phyloP scores from a whole-genome alignment of 164 flowering plant genomes.

The Piper betle region DNA sequence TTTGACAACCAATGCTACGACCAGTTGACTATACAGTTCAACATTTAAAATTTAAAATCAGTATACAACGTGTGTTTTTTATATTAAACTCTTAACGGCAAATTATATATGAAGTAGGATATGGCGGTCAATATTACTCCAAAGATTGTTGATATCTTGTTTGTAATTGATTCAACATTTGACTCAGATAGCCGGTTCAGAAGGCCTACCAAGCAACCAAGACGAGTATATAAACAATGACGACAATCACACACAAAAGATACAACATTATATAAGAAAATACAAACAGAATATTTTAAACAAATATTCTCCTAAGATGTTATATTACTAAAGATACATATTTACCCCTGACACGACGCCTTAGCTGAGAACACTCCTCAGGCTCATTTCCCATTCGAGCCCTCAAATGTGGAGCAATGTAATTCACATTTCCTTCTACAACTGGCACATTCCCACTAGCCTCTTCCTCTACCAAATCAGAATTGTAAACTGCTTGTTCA shows the following conservation, averaged over 20 bases:
- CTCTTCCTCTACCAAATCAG: constrained; percentile 14
- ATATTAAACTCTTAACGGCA: neutral
- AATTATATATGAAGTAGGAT: neutral
- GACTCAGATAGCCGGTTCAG: constrained; percentile 78
- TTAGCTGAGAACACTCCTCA: constrained; percentile 48
- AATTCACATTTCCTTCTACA: constrained; percentile 21
- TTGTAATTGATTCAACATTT: constrained; percentile 71
- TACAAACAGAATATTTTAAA: neutral
- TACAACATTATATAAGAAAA: neutral
- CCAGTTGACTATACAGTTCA: constrained; percentile 40
- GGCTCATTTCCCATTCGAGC: constrained; percentile 33
- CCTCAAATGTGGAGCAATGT: constrained; percentile 76
- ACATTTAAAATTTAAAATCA: neutral
- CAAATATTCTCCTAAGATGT: neutral
- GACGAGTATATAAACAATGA: neutral
- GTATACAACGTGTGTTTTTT: neutral
- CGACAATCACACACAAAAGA: neutral
- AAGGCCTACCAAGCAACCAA: constrained; percentile 36
- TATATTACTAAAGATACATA: constrained; percentile 1
- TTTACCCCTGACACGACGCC: constrained; percentile 65
- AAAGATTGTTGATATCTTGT: constrained; percentile 47
- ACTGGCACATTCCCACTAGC: constrained; percentile 10
- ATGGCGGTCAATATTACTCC: constrained; percentile 19
- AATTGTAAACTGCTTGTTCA: constrained; percentile 6
- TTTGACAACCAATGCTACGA: constrained; percentile 54